Percentiles rank a stretch among this genome's conserved stretches.
Evolutionary conservation across 192 early-diverging fungal species (phyloP).

Genomic region (Entomortierella beljakovae): DNA sequence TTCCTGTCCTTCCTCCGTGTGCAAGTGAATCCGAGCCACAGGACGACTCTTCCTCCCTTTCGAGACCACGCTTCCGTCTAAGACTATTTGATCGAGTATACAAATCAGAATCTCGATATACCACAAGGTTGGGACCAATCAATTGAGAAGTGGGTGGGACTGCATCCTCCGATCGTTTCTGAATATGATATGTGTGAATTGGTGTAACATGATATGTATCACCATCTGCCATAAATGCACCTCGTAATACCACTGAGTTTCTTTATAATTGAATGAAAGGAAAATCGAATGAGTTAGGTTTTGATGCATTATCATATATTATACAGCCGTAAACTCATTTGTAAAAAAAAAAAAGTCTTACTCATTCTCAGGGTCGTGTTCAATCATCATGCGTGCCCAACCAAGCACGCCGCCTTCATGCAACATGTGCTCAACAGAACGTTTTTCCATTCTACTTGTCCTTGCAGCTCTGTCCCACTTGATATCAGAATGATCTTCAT

Average conservation of each 20-base stretch:
- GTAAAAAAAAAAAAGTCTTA: slow-evolving; percentile 5
- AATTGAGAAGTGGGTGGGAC: slow-evolving; percentile 33
- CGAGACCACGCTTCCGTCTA: slow-evolving; percentile 31
- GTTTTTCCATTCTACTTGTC: slow-evolving; percentile 24
- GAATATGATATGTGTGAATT: slow-evolving; percentile 60
- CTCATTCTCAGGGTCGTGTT: slow-evolving; percentile 39
- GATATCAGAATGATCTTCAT: slow-evolving; percentile 38
- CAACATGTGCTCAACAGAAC: slow-evolving; percentile 51
- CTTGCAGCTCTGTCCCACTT: slow-evolving; percentile 32
- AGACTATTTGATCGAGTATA: slow-evolving; percentile 27
- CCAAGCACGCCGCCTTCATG: slow-evolving; percentile 60
- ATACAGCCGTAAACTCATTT: no score
- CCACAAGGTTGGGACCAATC: slow-evolving; percentile 52
- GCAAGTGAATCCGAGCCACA: slow-evolving; percentile 15
- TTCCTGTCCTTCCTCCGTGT: background rate
- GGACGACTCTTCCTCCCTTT: slow-evolving; percentile 11
- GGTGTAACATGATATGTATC: slow-evolving; percentile 72
- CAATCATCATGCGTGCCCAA: slow-evolving; percentile 65
- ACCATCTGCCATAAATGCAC: slow-evolving; percentile 62
- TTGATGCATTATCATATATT: background rate
- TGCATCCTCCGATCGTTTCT: slow-evolving; percentile 67
- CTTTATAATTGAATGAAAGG: slow-evolving; percentile 1
- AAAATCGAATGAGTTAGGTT: background rate
- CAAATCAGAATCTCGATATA: slow-evolving; percentile 74
- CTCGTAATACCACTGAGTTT: slow-evolving; percentile 64